These are phyloP conservation scores for Cryphonectria parasitica DNA, from an alignment of 2,329 filamentous ascomycete genomes.

Conservation along the genomic window DNA sequence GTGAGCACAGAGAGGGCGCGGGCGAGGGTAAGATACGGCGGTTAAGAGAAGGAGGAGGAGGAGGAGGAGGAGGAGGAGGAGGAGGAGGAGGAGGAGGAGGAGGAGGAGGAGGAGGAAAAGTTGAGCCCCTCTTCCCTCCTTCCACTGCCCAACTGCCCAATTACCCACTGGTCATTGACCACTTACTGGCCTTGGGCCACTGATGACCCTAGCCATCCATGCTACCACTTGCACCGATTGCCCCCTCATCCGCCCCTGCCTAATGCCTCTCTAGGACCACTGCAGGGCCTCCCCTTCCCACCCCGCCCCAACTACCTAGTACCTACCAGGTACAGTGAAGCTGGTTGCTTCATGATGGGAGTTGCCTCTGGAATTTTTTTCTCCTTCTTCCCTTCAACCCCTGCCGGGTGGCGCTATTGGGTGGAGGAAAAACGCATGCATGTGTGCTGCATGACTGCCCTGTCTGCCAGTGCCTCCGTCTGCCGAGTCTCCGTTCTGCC, in stretches of 20 bases:
- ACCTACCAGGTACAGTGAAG: background rate
- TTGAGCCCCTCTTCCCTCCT: too few species aligned
- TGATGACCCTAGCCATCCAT: background rate
- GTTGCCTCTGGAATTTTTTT: background rate
- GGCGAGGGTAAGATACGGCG: background rate
- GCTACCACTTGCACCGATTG: too few species aligned
- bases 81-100: too few species aligned
- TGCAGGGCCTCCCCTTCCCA: too few species aligned
- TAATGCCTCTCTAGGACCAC: background rate
- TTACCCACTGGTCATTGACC: background rate
- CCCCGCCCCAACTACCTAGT: too few species aligned
- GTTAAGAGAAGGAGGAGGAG: too few species aligned
- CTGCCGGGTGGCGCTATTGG: background rate
- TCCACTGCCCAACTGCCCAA: background rate
- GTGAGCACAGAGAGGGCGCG: background rate
- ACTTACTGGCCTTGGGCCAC: background rate
- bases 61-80: background rate
- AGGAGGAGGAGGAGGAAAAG: too few species aligned
- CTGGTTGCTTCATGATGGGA: background rate
- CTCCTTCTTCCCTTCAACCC: background rate
- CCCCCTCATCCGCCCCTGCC: background rate
- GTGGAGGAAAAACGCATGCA: constrained; percentile 5
- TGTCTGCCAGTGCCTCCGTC: background rate
- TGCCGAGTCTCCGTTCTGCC: background rate
- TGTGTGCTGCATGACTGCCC: background rate